A percentile compares a stretch with the other conserved stretches of the same genome.
Evolutionary conservation across 192 early-diverging fungal species (phyloP).

Genomic region (Entomortierella beljakovae): DNA sequence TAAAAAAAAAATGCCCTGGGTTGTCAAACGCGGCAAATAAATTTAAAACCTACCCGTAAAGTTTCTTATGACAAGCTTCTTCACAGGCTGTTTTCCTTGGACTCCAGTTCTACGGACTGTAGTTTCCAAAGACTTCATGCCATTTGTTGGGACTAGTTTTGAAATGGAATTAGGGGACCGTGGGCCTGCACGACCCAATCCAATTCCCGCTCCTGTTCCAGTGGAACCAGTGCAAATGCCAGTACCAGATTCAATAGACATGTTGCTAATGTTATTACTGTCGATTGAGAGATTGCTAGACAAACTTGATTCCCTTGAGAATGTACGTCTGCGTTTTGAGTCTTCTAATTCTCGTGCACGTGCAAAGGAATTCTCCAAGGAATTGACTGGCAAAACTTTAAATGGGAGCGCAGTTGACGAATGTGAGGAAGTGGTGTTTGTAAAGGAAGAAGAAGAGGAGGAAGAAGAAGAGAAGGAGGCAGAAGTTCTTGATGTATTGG

Average conservation of each 20-base stretch:
- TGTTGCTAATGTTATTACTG: constrained; percentile 6
- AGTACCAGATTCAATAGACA: constrained; percentile 32
- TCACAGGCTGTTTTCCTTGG: constrained; percentile 56
- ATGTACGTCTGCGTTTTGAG: constrained; percentile 30
- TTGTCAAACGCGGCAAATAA: neutral
- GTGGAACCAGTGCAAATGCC: constrained; percentile 18
- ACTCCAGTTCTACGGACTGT: constrained; percentile 38
- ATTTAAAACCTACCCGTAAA: constrained; percentile 63
- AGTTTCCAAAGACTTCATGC: constrained; percentile 14
- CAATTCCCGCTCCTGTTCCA: constrained; percentile 2
- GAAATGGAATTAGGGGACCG: constrained; percentile 1
- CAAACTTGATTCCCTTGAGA: neutral
- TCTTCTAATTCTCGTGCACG: constrained; percentile 45
- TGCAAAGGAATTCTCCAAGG: constrained; percentile 49
- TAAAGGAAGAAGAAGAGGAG: constrained; percentile 15
- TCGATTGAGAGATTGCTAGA: neutral
- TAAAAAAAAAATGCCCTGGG: too few species aligned
- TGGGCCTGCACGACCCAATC: constrained; percentile 34
- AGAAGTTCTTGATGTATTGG: constrained; percentile 5
- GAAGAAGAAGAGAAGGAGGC: constrained; percentile 17
- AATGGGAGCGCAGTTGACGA: constrained; percentile 28
- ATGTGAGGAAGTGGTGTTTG: constrained; percentile 17
- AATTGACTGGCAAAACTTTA: constrained; percentile 31
- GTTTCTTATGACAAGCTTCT: constrained; percentile 72
- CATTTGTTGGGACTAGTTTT: constrained; percentile 1